A percentile compares a stretch with the other conserved stretches of the same genome.
Conservation (phyloP, 305 asterid species). For the Solanum aculeatissimum region DNA sequence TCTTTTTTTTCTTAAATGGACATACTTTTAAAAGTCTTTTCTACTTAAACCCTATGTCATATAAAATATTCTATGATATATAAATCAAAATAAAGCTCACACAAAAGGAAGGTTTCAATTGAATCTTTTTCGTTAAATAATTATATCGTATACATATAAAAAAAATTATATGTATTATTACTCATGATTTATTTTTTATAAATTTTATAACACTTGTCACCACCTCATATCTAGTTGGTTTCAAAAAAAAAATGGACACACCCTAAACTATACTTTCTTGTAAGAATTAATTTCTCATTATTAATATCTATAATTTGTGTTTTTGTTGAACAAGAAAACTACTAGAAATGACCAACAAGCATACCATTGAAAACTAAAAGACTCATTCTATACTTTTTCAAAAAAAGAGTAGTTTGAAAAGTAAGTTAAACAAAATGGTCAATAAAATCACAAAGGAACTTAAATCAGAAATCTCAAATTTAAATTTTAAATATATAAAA, state of each 20-base stretch:
- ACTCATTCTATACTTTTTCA: not conserved
- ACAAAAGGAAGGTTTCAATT: not conserved
- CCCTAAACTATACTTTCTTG: not conserved
- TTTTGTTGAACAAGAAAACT: not conserved
- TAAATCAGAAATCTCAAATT: too few species aligned
- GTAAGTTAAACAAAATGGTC: not conserved
- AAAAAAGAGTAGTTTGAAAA: not conserved
- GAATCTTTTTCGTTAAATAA: not conserved
- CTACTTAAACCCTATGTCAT: not conserved
- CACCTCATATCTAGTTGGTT: not conserved
- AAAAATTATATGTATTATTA: too few species aligned
- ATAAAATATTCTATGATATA: not conserved
- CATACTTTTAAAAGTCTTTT: not conserved
- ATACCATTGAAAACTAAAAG: not conserved
- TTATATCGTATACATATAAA: not conserved
- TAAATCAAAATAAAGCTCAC: not conserved
- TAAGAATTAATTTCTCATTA: not conserved
- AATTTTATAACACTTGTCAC: not conserved
- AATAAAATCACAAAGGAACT: not conserved
- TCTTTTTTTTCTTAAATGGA: not conserved
- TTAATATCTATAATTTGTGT: not conserved
- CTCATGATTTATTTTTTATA: not conserved
- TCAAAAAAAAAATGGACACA: not conserved
- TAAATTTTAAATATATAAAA: too few species aligned
- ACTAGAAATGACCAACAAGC: not conserved